Percentiles rank a stretch among this genome's conserved stretches.
phyloP scores from a whole-genome alignment of 192 early-diverging fungal genomes.

The Pilobolus umbonatus region DNA sequence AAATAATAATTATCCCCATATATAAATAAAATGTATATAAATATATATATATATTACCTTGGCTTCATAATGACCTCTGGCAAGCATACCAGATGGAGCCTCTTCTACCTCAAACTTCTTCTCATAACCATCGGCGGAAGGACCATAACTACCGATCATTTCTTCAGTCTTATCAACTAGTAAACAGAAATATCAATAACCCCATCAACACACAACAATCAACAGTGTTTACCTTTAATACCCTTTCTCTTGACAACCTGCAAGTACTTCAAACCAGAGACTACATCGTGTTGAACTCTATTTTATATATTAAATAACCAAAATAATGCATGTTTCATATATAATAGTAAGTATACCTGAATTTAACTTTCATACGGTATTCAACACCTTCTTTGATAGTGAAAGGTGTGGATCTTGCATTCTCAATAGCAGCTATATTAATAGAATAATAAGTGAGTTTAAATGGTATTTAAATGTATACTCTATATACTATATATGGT shows the following conservation, averaged over 20 bases:
- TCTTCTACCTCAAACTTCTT: slow-evolving; percentile 86
- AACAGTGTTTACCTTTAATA: slow-evolving; percentile 47
- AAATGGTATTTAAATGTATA: background rate
- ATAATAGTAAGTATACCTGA: slow-evolving; percentile 45
- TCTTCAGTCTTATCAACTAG: slow-evolving; percentile 88
- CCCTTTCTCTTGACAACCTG: slow-evolving; percentile 88
- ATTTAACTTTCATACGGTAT: slow-evolving; percentile 89
- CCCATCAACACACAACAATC: background rate
- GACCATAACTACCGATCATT: slow-evolving; percentile 97
- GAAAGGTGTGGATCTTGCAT: slow-evolving; percentile 68
- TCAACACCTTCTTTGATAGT: slow-evolving; percentile 95
- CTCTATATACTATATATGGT: background rate
- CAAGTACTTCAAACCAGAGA: slow-evolving; percentile 92
- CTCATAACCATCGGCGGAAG: slow-evolving; percentile 68
- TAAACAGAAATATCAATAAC: slow-evolving; percentile 1
- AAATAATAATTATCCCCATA: background rate
- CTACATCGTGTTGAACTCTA: slow-evolving; percentile 90
- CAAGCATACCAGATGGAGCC: slow-evolving; percentile 88
- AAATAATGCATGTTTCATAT: background rate
- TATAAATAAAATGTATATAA: too few relatives aligned
- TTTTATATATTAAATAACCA: background rate
- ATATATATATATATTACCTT: slow-evolving; percentile 47
- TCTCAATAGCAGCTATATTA: slow-evolving; percentile 51
- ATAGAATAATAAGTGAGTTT: slow-evolving; percentile 14
- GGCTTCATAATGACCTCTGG: slow-evolving; percentile 88